A percentile compares a stretch with the other conserved stretches of the same genome.
phyloP scores from a whole-genome alignment of 257 asterid species.

The Solanum chilense region DNA sequence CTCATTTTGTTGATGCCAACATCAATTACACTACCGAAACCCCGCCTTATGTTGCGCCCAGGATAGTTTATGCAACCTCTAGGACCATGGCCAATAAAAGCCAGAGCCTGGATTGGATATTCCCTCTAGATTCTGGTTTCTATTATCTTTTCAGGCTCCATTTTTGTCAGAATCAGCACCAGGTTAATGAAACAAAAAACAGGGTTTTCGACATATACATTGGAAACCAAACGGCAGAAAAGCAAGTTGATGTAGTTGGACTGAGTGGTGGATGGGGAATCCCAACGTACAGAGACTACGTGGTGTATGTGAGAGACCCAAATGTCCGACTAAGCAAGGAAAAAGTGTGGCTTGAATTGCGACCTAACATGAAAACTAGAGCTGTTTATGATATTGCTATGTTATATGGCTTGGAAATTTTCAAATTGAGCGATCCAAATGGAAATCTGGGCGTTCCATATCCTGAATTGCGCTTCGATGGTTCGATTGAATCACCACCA shows the following conservation, averaged over 20 bases:
- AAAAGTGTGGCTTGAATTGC: constrained; percentile 18
- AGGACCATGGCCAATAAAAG: too few relatives aligned
- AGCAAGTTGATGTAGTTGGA: not conserved
- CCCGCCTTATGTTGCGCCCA: too few relatives aligned
- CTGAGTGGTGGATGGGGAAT: constrained; percentile 9
- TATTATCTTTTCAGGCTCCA: too few relatives aligned
- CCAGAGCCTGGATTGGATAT: too few relatives aligned
- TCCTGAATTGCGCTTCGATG: not conserved
- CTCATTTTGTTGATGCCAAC: too few relatives aligned
- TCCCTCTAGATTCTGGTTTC: too few relatives aligned
- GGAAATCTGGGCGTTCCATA: constrained; percentile 33
- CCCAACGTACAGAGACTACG: constrained; percentile 33
- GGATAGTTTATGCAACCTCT: too few relatives aligned
- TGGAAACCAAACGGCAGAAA: constrained; percentile 9
- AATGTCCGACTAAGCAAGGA: not conserved
- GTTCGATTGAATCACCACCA: not conserved
- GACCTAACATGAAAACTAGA: not conserved
- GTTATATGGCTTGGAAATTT: constrained; percentile 53
- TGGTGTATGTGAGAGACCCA: not conserved
- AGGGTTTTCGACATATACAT: constrained; percentile 18
- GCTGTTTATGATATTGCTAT: not conserved
- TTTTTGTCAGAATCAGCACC: not conserved
- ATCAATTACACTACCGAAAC: too few relatives aligned
- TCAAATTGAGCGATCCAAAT: constrained; percentile 23
- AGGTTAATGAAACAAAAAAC: not conserved